Evolutionary conservation across 768 basidiomycete species (phyloP), one percentile per base, ranked within the genome.

Genomic region (Rhodosporidiobolus sp.): DNA sequence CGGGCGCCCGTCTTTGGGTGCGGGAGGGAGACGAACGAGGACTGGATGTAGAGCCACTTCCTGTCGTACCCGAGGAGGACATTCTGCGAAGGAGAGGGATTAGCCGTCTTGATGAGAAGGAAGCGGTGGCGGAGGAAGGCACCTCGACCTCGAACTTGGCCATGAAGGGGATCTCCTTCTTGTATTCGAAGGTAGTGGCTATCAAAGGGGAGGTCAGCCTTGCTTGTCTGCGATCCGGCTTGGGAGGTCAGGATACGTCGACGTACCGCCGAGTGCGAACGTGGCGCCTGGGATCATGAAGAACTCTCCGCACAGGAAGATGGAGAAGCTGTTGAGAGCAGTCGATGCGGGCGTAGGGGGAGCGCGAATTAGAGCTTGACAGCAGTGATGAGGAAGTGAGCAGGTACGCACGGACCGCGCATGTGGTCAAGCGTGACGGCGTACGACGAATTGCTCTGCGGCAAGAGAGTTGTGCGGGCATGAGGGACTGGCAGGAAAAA

Each of bases 31-130:
- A 38, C 55, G 73, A 70, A 74, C 28, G 45, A 24, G 5, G 60
- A 63, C 12, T 58, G 56, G 56, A 69, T 67, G 61, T 70, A 70
- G 24, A 70, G 60, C 64, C 70, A 72, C 55, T 72, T 72, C 54
- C 63, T 57, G 55, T 72, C 70, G 65, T 63, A 67, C 4, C 73
- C 73, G 32, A 70, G 49, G 8, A 74, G 32, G 14, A n/a, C n/a
- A n/a, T n/a, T n/a, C n/a, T n/a, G n/a, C n/a, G n/a, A n/a, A n/a
- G n/a, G n/a, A n/a, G n/a, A n/a, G n/a, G n/a, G n/a, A n/a, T n/a
- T n/a, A n/a, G n/a, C n/a, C n/a, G n/a, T n/a, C n/a, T n/a, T n/a
- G n/a, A n/a, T n/a, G n/a, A n/a, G n/a, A n/a, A n/a, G n/a, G n/a
- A n/a, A n/a, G n/a, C n/a, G n/a, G n/a, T n/a, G n/a, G 46, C 46